Base-by-base conservation (phyloP, 768 basidiomycete species). In the Phylloporus sp. region DNA sequence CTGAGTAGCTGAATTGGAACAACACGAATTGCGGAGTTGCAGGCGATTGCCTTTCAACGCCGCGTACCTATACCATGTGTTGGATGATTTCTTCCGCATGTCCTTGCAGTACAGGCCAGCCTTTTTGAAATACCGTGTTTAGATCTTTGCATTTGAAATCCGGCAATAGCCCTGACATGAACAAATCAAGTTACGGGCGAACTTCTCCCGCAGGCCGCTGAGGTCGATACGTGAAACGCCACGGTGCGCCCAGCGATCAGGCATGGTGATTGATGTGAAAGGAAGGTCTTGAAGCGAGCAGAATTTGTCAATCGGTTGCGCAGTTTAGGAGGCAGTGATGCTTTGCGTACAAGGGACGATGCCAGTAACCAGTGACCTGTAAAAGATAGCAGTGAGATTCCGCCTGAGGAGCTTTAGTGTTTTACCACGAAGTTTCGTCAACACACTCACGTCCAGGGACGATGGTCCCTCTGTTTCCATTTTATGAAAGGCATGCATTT, bases 121-220 rank as follows among this genome's bases (percentile, higher is more conserved):
- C 22, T 2, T 20, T n/a, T 39, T 23, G 38, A 22, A 39, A 16
- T 23, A 24, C 18, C 32, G 28, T 22, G 20, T 42, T 53, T 47
- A 29, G 24, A 41, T 29, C 18, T 43, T 47, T 18, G 7, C n/a
- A 52, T 59, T 62, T 53, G 50, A 57, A 50, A 53, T 58, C 49
- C 48, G 47, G n/a, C 29, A 34, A 50, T 28, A 29, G 36, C 31
- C 27, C 22, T 43, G 45, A 23, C 2, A 26, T 20, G 18, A 29
- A 23, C 49, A n/a, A 22, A 49, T 52, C 36, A 42, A 27, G 39
- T 28, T 23, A 55, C 18, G 22, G 24, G 40, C 34, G 18, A 22
- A 24, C 27, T 39, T 44, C 20, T 28, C 34, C 36, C 36, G 44
- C 44, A n/a, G 34, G 34, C 31, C 23, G 20, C 44, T 43, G 28